Evolutionary conservation across 345 rosid genomes (phyloP).

Genomic region (Heritiera fomes): DNA sequence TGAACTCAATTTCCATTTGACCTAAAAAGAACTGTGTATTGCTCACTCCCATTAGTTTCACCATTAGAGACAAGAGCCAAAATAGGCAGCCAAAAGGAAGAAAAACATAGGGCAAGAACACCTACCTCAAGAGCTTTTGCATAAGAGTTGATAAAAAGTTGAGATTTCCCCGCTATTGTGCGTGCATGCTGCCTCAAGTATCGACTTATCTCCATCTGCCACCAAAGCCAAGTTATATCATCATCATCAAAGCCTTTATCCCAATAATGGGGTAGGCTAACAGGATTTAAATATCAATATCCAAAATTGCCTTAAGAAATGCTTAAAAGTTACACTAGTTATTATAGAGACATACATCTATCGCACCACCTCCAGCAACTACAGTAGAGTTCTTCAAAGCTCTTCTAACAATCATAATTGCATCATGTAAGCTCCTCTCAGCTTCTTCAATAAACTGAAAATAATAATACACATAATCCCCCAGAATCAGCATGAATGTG

Average conservation of each 20-base stretch:
- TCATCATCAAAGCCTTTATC: too few species aligned
- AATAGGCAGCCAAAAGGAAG: background rate
- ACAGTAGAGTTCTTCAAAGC: slow-evolving; percentile 96
- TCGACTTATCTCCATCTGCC: slow-evolving; percentile 95
- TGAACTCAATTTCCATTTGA: background rate
- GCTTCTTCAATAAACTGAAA: slow-evolving; percentile 98
- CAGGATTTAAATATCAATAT: slow-evolving; percentile 15
- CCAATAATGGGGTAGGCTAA: too few species aligned
- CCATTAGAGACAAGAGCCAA: background rate
- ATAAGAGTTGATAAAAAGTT: slow-evolving; percentile 91
- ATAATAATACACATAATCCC: slow-evolving; percentile 9
- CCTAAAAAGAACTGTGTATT: background rate
- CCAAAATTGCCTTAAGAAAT: background rate
- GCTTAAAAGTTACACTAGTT: background rate
- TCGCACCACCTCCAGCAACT: slow-evolving; percentile 99
- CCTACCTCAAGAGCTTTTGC: slow-evolving; percentile 98
- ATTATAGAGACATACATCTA: slow-evolving; percentile 67
- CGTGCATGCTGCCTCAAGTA: slow-evolving; percentile 94
- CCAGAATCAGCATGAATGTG: background rate
- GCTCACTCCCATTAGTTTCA: background rate
- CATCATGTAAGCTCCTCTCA: slow-evolving; percentile 98
- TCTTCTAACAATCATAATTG: slow-evolving; percentile 98
- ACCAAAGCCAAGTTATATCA: slow-evolving; percentile 16
- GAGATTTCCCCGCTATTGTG: slow-evolving; percentile 93
- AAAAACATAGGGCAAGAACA: background rate